These are phyloP conservation scores for Mortierella sp. DNA, from an alignment of 371 early-diverging fungal genomes.

Conservation along the genomic window DNA sequence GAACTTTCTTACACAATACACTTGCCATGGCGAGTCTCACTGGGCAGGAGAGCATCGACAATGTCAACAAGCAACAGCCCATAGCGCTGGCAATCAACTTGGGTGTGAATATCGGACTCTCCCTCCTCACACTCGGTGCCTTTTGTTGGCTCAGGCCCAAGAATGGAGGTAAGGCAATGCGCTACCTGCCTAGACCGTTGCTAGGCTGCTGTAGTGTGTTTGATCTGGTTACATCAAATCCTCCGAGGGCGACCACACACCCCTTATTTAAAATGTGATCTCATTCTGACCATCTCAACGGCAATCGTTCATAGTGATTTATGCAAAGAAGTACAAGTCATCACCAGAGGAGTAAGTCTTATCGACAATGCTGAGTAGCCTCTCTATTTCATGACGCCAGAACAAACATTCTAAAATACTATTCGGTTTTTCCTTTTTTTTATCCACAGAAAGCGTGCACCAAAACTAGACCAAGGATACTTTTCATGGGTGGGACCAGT, in stretches of 20 bases:
- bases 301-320: slow-evolving; percentile 54
- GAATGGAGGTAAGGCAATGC: slow-evolving; percentile 57
- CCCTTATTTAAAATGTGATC: neutral
- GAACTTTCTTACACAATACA: neutral
- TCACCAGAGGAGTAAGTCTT: slow-evolving; percentile 57
- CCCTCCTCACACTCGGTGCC: slow-evolving; percentile 57
- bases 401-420: too few species aligned
- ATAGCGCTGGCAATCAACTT: slow-evolving; percentile 59
- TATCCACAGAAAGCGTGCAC: slow-evolving; percentile 71
- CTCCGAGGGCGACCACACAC: neutral
- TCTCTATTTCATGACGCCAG: neutral
- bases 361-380: neutral
- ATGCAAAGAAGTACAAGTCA: slow-evolving; percentile 62
- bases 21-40: slow-evolving; percentile 22
- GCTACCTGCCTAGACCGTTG: neutral
- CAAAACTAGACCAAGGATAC: slow-evolving; percentile 63
- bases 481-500: slow-evolving; percentile 77
- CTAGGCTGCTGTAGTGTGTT: neutral
- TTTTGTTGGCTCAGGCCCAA: slow-evolving; percentile 61
- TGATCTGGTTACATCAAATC: too few species aligned
- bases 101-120: slow-evolving; percentile 59
- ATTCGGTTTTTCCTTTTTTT: too few species aligned
- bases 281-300: neutral
- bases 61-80: slow-evolving; percentile 22
- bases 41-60: neutral